Base-by-base conservation (phyloP, 2,329 filamentous ascomycete genomes). In the Xylariaceae sp. region DNA sequence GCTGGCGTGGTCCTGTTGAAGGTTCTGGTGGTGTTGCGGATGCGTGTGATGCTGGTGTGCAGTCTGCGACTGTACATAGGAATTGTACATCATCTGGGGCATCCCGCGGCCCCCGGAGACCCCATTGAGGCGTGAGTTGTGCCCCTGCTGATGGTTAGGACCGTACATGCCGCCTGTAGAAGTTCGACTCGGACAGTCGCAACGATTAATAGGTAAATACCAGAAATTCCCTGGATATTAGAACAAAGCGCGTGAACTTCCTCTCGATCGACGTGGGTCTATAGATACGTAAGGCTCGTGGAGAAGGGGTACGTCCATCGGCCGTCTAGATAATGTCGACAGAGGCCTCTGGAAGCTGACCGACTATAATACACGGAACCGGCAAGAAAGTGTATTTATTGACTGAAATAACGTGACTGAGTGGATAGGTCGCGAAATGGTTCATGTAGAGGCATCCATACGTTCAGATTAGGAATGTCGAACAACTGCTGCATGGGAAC, bases 101-200 rank as follows among this genome's bases (percentile, higher is more conserved):
- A 78, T 76, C 64, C 77, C 79, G 66, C 82, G 81, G 64, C 84
- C 82, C 64, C 79, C 80, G 34, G 82, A 82, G 64, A 85, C 85
- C 68, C 87, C 88, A 76, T 91, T 92, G 75, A 91, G 82, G 76
- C 89, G 86, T 76, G 83, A 83, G 77, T 87, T 87, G 73, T 90
- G 88, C 73, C 85, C 85, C 76, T 87, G 86, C 72, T 89, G 86
- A 73, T 83, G 86, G 72, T 80, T 81, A 74, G 89, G 86, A 71
- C 84, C 85, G 80, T 88, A 92, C 88, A 92, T 92, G 73, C 81
- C 80, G 76, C 55, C 42, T 30, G 23, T 30, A 72, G 74, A 50
- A 55, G 39, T 23, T 42, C 18, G 35, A 50, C 55, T 61, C 17
- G 17, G 48, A 52, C 49, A 49, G 53, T 4, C 9, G 50, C n/a